phyloP scores from a whole-genome alignment of 202 grass and related monocot species.

The Musa balbisiana region DNA sequence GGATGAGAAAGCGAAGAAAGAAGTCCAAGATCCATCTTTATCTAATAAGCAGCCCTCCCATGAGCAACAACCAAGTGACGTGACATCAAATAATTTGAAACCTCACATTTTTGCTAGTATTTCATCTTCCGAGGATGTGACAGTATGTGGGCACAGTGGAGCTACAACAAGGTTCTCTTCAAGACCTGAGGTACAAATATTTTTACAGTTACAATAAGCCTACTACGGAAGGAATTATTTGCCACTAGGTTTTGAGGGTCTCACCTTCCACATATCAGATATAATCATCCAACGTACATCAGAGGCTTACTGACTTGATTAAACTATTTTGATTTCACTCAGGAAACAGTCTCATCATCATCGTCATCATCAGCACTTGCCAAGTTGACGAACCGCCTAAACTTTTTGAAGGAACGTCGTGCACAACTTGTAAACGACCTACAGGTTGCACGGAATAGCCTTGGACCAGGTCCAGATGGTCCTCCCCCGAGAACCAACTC shows the following conservation, averaged over 20 bases:
- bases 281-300: not conserved
- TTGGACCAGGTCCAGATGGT: constrained; percentile 20
- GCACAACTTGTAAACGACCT: constrained; percentile 64
- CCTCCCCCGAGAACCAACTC: constrained; percentile 33
- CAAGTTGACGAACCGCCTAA: constrained; percentile 78
- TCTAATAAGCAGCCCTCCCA: constrained; percentile 1
- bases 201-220: not conserved
- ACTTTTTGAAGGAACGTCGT: constrained; percentile 86
- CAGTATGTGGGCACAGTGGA: not conserved
- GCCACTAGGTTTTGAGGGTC: no score
- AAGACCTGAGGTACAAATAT: constrained; percentile 14
- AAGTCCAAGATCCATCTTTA: constrained; percentile 7
- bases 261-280: not conserved
- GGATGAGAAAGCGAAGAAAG: constrained; percentile 18
- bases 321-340: constrained; percentile 14
- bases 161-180: constrained; percentile 5
- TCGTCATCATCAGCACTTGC: constrained; percentile 45
- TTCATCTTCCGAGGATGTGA: constrained; percentile 19
- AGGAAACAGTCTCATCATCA: constrained; percentile 51
- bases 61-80: constrained; percentile 1
- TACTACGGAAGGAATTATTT: not conserved
- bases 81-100: constrained; percentile 19
- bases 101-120: constrained; percentile 22
- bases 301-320: not conserved
- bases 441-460: constrained; percentile 39